Evolutionary conservation across 495 filamentous ascomycete genomes (phyloP), one percentile per base, ranked within the genome.

Genomic region (Penicillium canariense): DNA sequence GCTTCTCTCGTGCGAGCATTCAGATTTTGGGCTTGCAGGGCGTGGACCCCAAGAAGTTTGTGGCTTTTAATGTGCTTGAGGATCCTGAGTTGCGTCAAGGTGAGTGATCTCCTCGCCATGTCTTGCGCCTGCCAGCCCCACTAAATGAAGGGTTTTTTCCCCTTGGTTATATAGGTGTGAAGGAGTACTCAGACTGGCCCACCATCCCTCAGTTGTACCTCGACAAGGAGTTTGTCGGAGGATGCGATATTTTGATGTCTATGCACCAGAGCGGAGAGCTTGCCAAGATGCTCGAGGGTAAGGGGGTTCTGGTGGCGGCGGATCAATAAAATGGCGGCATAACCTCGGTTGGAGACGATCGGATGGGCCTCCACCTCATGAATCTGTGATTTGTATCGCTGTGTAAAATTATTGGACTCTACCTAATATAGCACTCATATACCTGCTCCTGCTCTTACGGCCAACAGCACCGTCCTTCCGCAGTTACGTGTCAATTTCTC

Each of bases 261-360:
- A 97, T 97, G 94, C 94, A 97, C 76, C 90, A 97, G 74, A 95
- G 89, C 68, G 94, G 94, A 25, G 90, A 94, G 60, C 80, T 98
- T 56, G 89, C 91, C 2, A 95, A 93, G 74, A 60, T 97, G 68
- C 74, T 98, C 11, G 91, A 95, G 62, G 88, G 92, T 69, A 96
- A 97, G 81, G 78, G 81, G 30, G 91, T 97, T 26, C 67, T 98
- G 34, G 84, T 83, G 5, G 75, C 78, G 14, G 77, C 77, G 36
- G 76, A 80, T 55, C 74, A 73, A 59, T 72, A 53, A 63, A 5
- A 17, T 38, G 34, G 34, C 34, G n/a, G 34, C 15, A 43, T 56
- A 36, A 4, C 32, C 45, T 42, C 35, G 23, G 25, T 32, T 25
- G 38, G 38, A 40, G 1, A 40, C 23, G 5, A 23, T 40, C 23